phyloP scores from a whole-genome alignment of 352 stramenopile genomes.

The Globisporangium carolinianum region DNA sequence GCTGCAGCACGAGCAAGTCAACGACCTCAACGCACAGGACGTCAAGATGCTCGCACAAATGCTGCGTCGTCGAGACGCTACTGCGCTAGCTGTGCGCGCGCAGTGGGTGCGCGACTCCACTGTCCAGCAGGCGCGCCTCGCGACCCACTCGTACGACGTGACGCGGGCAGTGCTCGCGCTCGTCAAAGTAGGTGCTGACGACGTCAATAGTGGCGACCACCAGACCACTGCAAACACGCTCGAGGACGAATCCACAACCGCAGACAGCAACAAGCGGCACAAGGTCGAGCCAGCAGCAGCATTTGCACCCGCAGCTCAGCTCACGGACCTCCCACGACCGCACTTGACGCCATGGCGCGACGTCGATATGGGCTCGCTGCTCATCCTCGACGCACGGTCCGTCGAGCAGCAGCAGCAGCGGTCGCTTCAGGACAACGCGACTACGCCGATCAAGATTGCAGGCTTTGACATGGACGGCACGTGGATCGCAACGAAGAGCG shows the following conservation, averaged over 20 bases:
- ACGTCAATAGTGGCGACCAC: neutral
- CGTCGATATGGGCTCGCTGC: constrained; percentile 27
- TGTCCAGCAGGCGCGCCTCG: constrained; percentile 27
- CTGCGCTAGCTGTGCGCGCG: constrained; percentile 18
- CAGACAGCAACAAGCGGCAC: constrained; percentile 6
- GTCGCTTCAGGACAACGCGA: neutral
- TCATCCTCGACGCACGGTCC: constrained; percentile 41
- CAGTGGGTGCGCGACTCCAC: constrained; percentile 40
- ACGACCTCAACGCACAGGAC: constrained; percentile 2
- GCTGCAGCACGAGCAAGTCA: constrained; percentile 5
- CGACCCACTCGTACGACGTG: constrained; percentile 12
- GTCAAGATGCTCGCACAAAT: constrained; percentile 14
- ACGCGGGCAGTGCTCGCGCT: constrained; percentile 4
- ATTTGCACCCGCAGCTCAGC: neutral
- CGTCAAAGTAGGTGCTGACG: neutral
- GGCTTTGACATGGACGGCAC: constrained; percentile 80
- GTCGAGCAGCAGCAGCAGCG: constrained; percentile 5
- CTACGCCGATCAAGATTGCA: constrained; percentile 45
- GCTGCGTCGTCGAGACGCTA: neutral
- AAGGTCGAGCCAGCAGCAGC: neutral
- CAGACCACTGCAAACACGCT: neutral
- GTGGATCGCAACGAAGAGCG: constrained; percentile 80
- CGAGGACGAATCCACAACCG: neutral
- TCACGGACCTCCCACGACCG: constrained; percentile 12
- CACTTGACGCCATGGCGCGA: constrained; percentile 38